Evolutionary conservation across 768 basidiomycete genomes (phyloP).

Genomic region (Boletus reticuloceps): DNA sequence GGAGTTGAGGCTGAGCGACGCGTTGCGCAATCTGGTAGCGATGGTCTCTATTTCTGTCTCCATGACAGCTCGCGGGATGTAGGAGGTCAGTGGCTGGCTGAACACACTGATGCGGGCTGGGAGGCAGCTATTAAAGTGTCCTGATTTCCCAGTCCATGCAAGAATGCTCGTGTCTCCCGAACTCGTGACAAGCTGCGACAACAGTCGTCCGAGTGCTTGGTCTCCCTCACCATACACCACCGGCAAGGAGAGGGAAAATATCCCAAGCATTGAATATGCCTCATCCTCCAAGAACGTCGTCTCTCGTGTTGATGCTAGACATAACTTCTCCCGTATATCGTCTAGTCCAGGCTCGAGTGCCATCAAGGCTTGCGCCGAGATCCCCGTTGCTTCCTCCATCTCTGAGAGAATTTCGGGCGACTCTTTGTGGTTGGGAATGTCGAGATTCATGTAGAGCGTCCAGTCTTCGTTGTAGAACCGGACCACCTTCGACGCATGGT

Average conservation of each 20-base stretch:
- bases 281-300: background rate
- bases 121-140: background rate
- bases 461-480: too few species aligned
- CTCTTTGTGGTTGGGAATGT: background rate
- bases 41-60: too few species aligned
- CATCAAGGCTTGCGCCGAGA: too few species aligned
- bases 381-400: too few species aligned
- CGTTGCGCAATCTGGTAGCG: background rate
- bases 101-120: background rate
- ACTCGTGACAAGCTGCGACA: background rate
- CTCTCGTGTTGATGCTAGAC: background rate
- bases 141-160: background rate
- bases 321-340: background rate
- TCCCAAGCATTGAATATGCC: background rate
- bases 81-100: background rate
- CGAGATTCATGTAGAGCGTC: background rate
- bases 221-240: background rate
- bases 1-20: background rate
- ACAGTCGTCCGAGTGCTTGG: background rate
- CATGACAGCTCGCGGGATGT: background rate
- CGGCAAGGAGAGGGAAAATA: background rate
- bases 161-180: background rate
- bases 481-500: background rate
- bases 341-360: background rate
- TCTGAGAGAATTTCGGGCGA: too few species aligned